A percentile compares a stretch with the other conserved stretches of the same genome.
These are phyloP conservation scores for Colletotrichum karsti DNA, from an alignment of 2,329 filamentous ascomycete genomes.

Conservation along the genomic window DNA sequence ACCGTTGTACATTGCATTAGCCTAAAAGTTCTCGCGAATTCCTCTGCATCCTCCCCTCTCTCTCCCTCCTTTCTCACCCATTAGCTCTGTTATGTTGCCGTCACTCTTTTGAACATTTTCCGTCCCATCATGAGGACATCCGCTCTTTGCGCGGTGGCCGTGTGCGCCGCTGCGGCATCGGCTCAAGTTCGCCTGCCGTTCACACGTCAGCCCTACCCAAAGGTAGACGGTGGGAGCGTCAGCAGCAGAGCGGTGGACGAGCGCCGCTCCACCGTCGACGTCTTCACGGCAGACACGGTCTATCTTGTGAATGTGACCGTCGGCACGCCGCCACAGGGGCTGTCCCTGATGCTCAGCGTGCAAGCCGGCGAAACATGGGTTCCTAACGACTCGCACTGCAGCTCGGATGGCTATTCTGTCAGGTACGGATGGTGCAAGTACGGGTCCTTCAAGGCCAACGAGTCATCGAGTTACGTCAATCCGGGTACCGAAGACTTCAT, in stretches of 20 bases:
- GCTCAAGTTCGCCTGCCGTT: conserved; percentile 16
- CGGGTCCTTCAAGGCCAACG: conserved; percentile 41
- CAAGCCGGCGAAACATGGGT: background rate
- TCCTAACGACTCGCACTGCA: background rate
- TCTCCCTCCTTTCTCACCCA: background rate
- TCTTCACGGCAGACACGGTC: background rate
- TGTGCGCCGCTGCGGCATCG: background rate
- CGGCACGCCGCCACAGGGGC: conserved; percentile 19
- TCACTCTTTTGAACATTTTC: background rate
- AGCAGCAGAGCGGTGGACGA: background rate
- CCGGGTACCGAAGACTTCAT: conserved; percentile 54
- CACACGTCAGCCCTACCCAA: background rate
- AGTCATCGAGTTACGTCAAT: conserved; percentile 57
- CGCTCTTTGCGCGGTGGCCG: background rate
- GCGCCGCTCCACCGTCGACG: background rate
- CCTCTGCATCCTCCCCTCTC: background rate
- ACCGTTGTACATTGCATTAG: background rate
- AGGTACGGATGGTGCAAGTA: background rate
- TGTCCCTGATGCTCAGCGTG: conserved; percentile 3
- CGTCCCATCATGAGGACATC: background rate
- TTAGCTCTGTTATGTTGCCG: background rate
- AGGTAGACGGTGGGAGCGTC: too few relatives aligned
- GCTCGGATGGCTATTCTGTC: background rate
- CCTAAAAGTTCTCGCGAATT: background rate
- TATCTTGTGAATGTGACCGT: conserved; percentile 22